These are phyloP conservation scores for Excoecaria cochinchinensis DNA, from an alignment of 345 rosid genomes.

Conservation along the genomic window DNA sequence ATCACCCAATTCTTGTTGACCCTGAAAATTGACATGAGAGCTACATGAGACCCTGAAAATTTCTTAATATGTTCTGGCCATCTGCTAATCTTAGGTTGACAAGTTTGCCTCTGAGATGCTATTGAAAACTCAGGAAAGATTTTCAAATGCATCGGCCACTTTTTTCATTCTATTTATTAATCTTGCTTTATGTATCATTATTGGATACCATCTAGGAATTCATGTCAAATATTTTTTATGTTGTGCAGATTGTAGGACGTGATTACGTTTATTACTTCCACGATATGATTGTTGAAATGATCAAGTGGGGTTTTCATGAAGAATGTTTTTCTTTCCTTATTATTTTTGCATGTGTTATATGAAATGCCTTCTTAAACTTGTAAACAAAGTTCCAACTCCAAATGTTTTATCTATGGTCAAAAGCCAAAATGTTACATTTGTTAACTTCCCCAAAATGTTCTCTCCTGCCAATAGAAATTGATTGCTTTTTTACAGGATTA, in stretches of 20 bases:
- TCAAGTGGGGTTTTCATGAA: constrained; percentile 80
- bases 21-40: no score
- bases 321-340: background rate
- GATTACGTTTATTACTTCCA: constrained; percentile 85
- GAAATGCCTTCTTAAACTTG: background rate
- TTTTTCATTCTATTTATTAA: background rate
- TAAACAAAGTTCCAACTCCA: background rate
- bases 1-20: background rate
- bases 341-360: background rate
- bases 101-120: background rate
- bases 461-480: no score
- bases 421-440: background rate
- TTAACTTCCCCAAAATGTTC: background rate
- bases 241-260: constrained; percentile 69
- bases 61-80: no score
- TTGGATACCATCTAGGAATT: background rate
- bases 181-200: background rate
- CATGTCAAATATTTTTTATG: constrained; percentile 4
- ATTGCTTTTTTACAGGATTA: no score
- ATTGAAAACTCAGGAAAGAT: background rate
- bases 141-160: background rate
- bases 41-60: no score
- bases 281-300: constrained; percentile 94
- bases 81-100: background rate
- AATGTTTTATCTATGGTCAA: background rate